These are phyloP conservation scores for Aspergillus ibericus DNA, from an alignment of 2,329 filamentous ascomycete species.

Conservation along the genomic window DNA sequence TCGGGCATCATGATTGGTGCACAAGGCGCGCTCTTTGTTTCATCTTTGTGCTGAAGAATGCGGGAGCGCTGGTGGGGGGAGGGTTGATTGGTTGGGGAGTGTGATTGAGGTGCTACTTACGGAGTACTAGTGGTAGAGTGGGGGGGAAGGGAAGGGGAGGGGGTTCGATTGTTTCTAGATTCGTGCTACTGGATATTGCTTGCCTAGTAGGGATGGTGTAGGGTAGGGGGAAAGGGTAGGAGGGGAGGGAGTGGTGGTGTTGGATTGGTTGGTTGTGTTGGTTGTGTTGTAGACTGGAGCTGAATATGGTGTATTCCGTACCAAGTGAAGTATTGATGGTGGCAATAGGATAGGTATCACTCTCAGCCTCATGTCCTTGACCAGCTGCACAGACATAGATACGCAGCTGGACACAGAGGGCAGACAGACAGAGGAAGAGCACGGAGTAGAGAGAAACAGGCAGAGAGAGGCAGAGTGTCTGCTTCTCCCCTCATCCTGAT, in stretches of 20 bases:
- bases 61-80: no score
- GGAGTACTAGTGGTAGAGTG: no score
- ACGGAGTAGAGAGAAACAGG: not conserved
- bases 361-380: not conserved
- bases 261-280: not conserved
- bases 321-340: no score
- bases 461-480: not conserved
- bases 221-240: no score
- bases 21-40: slow-evolving; percentile 18
- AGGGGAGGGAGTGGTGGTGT: no score
- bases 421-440: not conserved
- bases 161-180: not conserved
- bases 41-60: slow-evolving; percentile 13
- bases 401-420: not conserved
- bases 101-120: not conserved
- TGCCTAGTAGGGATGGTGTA: no score
- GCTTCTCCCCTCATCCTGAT: not conserved
- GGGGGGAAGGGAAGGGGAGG: not conserved
- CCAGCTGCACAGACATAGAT: no score
- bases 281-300: not conserved
- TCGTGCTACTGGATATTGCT: not conserved
- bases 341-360: not conserved
- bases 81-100: not conserved
- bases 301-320: no score
- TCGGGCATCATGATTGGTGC: slow-evolving; percentile 11